Percentiles rank a stretch among this genome's conserved stretches.
phyloP scores from a whole-genome alignment of 129 eudicot species.

The Deinandra increscens region DNA sequence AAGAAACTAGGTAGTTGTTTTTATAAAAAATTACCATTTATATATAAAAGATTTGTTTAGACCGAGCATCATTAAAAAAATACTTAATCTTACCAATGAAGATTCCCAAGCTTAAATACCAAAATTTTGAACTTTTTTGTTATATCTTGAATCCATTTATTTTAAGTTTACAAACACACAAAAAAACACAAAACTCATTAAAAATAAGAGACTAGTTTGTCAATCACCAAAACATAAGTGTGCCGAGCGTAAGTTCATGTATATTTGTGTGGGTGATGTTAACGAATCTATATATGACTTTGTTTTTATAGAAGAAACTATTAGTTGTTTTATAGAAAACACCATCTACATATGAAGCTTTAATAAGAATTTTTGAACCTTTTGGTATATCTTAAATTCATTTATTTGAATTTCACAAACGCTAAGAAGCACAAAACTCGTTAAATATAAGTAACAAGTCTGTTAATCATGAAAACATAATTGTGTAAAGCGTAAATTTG shows the following conservation, averaged over 20 bases:
- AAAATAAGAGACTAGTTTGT: too few relatives aligned
- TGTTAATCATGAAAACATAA: not conserved
- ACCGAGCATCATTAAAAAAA: not conserved
- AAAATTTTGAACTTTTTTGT: too few relatives aligned
- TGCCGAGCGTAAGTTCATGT: too few relatives aligned
- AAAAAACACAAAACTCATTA: too few relatives aligned
- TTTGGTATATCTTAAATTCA: not conserved
- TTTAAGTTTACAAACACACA: too few relatives aligned
- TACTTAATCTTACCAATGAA: not conserved
- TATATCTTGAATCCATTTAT: too few relatives aligned
- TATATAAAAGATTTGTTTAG: not conserved
- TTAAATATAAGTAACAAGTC: not conserved
- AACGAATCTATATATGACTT: too few relatives aligned
- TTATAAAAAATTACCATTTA: not conserved
- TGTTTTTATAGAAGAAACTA: too few relatives aligned
- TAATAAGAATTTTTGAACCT: not conserved
- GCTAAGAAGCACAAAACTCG: not conserved
- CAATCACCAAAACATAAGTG: too few relatives aligned
- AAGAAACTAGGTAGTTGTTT: not conserved
- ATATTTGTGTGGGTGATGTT: too few relatives aligned
- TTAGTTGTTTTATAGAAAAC: too few relatives aligned
- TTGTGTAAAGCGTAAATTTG: not conserved
- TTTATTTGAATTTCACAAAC: not conserved
- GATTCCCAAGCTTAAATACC: not conserved
- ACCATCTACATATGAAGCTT: not conserved